Base-by-base conservation (phyloP, 306 rosid genomes). In the Begonia masoniana region DNA sequence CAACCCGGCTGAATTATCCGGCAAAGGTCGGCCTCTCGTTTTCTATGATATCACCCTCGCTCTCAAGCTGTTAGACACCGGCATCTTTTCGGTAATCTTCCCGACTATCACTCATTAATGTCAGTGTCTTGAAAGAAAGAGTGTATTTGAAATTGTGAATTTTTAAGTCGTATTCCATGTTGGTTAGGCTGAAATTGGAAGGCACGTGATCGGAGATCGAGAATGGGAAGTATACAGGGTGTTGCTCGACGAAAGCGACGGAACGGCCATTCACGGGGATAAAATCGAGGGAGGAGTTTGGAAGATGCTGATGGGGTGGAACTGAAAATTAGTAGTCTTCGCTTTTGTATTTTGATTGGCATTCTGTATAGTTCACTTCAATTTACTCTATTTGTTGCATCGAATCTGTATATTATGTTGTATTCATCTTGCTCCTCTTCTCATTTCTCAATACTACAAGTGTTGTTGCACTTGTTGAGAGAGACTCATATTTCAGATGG, bases 291-390 rank as follows among this genome's bases (percentile, higher is more conserved):
- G 74, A 48, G 74, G 77, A 60, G 94, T 83, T 41, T 80, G 96
- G 88, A 86, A 82, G 73, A 79, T 75, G 96, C 71, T 91, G 71
- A 85, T 91, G 99, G 99, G 96, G 42, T 91, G 96, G 96, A 84
- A 78, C 41, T 85, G 72, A 78, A 43, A 47, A 45, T n/a, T 45
- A 31, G 7, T 31, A 31, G 9, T 31, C 39, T 6, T 31, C 4
- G 39, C 39, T 31, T 21, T 21, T 21, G 24, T 21, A 21, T 21
- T 17, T 31, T 31, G 39, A 31, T 31, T 31, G 7, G 39, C 39
- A 5, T 31, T 31, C 8, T 31, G 39, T 31, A 31, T 31, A 31
- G 9, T 31, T 31, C 39, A 31, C 39, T 31, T 31, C 39, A 31
- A 31, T 31, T 26, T 26, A 26, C 36, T 26, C 36, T 26, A 26